These are phyloP conservation scores for Botrytis porri DNA, from an alignment of 2,329 filamentous ascomycete genomes.

Conservation along the genomic window DNA sequence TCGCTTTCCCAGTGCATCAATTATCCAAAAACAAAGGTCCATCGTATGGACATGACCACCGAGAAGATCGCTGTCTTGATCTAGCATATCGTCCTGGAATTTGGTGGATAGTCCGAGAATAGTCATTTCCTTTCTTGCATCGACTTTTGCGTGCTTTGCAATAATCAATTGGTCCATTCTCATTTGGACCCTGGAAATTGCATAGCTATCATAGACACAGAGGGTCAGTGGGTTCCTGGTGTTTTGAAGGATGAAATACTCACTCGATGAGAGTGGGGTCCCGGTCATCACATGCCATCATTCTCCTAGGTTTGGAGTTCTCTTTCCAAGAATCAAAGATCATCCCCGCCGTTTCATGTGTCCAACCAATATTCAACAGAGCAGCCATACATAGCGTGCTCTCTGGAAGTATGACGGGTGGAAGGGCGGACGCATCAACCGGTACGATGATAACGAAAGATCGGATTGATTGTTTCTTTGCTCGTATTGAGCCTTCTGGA, in stretches of 20 bases:
- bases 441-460: neutral
- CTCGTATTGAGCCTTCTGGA: neutral
- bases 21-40: constrained; percentile 2
- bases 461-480: neutral
- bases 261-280: constrained; percentile 3
- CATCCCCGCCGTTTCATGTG: neutral
- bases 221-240: neutral
- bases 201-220: neutral
- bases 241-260: neutral
- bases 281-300: neutral
- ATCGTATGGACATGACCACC: neutral
- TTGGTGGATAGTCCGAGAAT: neutral
- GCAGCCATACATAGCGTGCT: neutral
- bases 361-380: neutral
- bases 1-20: neutral
- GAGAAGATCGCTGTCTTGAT: neutral
- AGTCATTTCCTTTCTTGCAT: neutral
- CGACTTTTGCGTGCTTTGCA: neutral
- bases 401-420: neutral
- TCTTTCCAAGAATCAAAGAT: neutral
- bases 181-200: neutral
- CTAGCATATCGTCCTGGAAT: neutral
- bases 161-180: neutral
- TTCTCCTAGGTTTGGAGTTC: neutral
- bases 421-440: neutral